Evolutionary conservation across 805 yeast genomes (phyloP), one percentile per base, ranked within the genome.

Genomic region (Candida koratica): DNA sequence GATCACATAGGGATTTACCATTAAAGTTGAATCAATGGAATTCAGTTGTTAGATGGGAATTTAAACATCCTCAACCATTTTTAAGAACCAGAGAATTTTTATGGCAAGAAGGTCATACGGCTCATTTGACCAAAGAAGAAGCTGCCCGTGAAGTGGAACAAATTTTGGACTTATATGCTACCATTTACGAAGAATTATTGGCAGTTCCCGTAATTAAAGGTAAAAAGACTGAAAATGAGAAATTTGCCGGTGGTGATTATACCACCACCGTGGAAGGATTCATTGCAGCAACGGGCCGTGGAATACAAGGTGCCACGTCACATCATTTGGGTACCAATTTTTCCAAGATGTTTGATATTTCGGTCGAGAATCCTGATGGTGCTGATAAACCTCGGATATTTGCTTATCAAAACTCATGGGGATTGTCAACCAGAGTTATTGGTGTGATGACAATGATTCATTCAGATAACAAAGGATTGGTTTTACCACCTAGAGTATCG

Each of bases 41-140:
- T 71, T 89, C 97, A 13, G 99, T 93, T 29, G 99, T 93, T 34
- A 84, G 99, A 73, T 93, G 98, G 99, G 99, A 93, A 69, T 93
- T 93, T 71, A 93, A 93, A 73, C 97, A 93, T 65, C 99, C 99
- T 40, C 99, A 93, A 70, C 99, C 99, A 34, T 93, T 93, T 67
- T 70, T 93, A 59, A 84, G 99, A 77, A 94, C 98, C 10, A 84
- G 99, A 71, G 99, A 93, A 69, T 93, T 93, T 69, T 73, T 93
- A 64, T 93, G 99, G 99, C 99, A 93, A 71, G 99, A 93, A 71
- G 99, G 99, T 52, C 99, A 93, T 71, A 93, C 98, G 34, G 98
- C 96, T 37, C 96, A 86, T 62, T 75, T 94, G 56, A 84, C 94
- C 38, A 64, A 70, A 46, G 85, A 79, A 43, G 93, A 77, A 43